A percentile compares a stretch with the other conserved stretches of the same genome.
Conservation (phyloP, 306 rosid species). For the Spatholobus suberectus region DNA sequence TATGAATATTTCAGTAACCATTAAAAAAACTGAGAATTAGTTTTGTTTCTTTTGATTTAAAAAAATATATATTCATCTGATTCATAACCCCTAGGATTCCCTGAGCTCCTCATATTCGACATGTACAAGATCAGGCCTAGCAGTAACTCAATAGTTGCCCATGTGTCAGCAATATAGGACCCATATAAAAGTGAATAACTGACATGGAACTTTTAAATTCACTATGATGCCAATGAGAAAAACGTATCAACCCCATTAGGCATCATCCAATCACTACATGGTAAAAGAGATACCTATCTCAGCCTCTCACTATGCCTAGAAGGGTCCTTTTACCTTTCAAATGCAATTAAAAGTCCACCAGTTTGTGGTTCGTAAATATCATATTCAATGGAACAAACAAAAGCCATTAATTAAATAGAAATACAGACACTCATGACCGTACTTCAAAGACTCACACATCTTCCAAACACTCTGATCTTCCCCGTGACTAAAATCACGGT, state of each 20-base stretch:
- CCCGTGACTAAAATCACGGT: conserved; percentile 32
- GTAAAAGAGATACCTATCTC: background rate
- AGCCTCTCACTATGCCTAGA: conserved; percentile 11
- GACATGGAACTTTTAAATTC: conserved; percentile 45
- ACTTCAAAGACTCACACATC: conserved; percentile 6
- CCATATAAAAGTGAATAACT: conserved; percentile 49
- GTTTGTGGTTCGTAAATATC: background rate
- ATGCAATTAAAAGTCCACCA: background rate
- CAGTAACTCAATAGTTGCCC: conserved; percentile 12
- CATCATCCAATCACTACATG: conserved; percentile 17
- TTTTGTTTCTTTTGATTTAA: background rate
- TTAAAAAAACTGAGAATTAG: background rate
- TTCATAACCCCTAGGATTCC: conserved; percentile 60
- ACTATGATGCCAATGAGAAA: conserved; percentile 39
- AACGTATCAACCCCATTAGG: conserved; percentile 26
- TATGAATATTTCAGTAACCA: background rate
- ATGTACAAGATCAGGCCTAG: conserved; percentile 36
- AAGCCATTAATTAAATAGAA: background rate
- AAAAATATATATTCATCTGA: background rate
- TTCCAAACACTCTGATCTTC: conserved; percentile 12
- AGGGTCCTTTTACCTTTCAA: background rate
- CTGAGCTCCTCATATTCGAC: conserved; percentile 44
- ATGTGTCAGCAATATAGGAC: conserved; percentile 40
- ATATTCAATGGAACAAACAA: background rate
- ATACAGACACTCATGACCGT: background rate